Base-by-base conservation (phyloP, 2,329 filamentous ascomycete species). In the Chalaropsis thielavioides region DNA sequence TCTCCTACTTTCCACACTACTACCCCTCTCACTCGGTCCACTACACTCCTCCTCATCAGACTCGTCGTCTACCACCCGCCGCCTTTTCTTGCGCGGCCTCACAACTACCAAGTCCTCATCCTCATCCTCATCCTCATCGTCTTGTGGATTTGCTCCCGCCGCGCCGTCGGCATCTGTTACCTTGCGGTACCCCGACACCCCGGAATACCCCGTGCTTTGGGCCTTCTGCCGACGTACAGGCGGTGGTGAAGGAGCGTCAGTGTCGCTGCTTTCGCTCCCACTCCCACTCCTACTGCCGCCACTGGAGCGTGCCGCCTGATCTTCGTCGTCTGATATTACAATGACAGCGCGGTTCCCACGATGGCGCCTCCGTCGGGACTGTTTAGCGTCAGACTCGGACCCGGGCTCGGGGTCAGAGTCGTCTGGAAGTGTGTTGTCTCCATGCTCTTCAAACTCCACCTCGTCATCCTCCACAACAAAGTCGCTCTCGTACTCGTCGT, bases 401-500 rank as follows among this genome's bases (percentile, higher is more conserved):
- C 13, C 27, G 3, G 49, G 5, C 17, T 61, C 63, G 2, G 24
- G 10, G 13, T 62, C 59, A 19, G 8, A 27, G 56, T 65, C 62
- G 31, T 65, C 63, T 19, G 41, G 63, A 5, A 65, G 43, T 11
- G 43, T 40, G 35, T 65, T 41, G n/a, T 24, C 41, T 15, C 13
- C 17, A 24, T 43, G 44, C 3, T 65, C 63, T 8, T 38, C 63
- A 60, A 61, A 65, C 46, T 65, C 64, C 24, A 65, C 43, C 19
- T 65, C 64, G 64, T 49, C 63, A 49, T 65, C 63, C 15, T 40
- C 56, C 31, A 65, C 63, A 19, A 65, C 58, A 61, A 65, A 65
- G 43, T 65, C 63, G n/a, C 63, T 65, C 13, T 65, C 63, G 17
- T 65, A 65, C 15, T 41, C 54, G 13, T 65, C 63, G 17, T 65